These are phyloP conservation scores for Erysiphe pisi DNA, from an alignment of 2,329 filamentous ascomycete genomes.

Conservation along the genomic window DNA sequence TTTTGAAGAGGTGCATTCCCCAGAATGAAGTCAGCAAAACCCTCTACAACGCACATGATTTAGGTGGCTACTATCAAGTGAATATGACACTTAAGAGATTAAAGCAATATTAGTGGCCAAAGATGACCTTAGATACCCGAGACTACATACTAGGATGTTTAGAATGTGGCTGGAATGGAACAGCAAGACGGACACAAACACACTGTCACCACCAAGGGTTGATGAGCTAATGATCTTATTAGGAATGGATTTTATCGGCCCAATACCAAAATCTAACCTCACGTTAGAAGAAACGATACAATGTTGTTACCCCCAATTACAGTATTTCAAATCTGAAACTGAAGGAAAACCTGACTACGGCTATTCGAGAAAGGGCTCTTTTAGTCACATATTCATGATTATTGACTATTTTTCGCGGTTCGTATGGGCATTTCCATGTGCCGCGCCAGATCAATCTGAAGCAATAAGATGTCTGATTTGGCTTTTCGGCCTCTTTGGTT, in stretches of 20 bases:
- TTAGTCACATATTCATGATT: background rate
- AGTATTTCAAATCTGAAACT: no score
- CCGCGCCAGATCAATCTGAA: background rate
- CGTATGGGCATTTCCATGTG: constrained; percentile 25
- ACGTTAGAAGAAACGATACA: no score
- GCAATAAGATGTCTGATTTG: background rate
- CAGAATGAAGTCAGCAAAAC: no score
- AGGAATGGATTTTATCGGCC: constrained; percentile 13
- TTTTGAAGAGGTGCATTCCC: no score
- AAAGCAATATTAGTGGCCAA: background rate
- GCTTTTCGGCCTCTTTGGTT: background rate
- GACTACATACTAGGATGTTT: background rate
- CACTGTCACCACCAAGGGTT: no score
- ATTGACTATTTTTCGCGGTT: constrained; percentile 28
- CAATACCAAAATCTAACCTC: background rate
- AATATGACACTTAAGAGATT: background rate
- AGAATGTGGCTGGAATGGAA: background rate
- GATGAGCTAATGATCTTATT: background rate
- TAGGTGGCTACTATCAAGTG: background rate
- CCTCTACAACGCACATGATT: background rate
- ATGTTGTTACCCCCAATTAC: no score
- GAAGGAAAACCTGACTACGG: no score
- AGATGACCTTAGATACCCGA: background rate
- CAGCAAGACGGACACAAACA: background rate
- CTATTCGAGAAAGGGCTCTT: no score